Conservation (phyloP, 176 grass and related monocot species). For the Oryza glumipatula region DNA sequence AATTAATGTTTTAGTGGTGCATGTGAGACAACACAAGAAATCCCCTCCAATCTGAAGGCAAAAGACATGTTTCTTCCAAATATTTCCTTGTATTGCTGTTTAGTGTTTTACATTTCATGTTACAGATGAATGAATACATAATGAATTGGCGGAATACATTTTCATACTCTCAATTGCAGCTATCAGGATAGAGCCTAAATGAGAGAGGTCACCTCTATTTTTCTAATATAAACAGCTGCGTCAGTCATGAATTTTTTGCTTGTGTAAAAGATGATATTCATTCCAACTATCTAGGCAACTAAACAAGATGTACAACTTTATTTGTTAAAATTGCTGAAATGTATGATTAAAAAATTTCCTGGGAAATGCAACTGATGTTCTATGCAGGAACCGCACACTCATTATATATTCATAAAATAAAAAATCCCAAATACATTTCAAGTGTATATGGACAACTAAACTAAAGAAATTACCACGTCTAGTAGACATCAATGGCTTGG, state of each 20-base stretch:
- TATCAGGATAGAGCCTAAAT: constrained; percentile 1
- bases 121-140: not conserved
- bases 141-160: not conserved
- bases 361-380: not conserved
- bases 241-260: not conserved
- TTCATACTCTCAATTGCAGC: constrained; percentile 16
- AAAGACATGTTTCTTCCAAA: constrained; percentile 11
- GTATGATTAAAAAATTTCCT: not conserved
- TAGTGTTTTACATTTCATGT: not conserved
- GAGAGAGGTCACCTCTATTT: not conserved
- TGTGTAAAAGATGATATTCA: not conserved
- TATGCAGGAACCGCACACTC: not conserved
- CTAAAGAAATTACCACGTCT: constrained; percentile 47
- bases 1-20: not conserved
- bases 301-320: not conserved
- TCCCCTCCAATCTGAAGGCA: constrained; percentile 1
- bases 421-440: constrained; percentile 7
- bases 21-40: not conserved
- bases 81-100: not conserved
- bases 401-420: constrained; percentile 13
- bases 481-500: constrained; percentile 33
- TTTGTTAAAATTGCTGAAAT: not conserved
- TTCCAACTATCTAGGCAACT: not conserved
- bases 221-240: not conserved
- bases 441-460: not conserved